These are phyloP conservation scores for Hevea brasiliensis DNA, from an alignment of 345 rosid genomes.

Conservation along the genomic window DNA sequence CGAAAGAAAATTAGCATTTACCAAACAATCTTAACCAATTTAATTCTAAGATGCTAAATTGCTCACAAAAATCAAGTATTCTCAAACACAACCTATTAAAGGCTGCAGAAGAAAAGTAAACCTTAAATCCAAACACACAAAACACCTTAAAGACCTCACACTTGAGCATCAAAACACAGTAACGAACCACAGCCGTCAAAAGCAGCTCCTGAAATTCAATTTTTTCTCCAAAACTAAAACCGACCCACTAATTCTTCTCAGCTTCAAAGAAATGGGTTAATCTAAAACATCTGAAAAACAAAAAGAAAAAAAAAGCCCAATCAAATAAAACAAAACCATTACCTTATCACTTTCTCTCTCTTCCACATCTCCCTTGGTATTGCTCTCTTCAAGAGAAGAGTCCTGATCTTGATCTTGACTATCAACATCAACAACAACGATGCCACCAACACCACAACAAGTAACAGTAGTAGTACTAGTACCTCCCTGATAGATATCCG, in stretches of 20 bases:
- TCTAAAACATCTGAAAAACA: background rate
- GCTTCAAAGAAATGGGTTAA: conserved; percentile 25
- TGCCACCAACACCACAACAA: background rate
- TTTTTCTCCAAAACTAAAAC: conserved; percentile 20
- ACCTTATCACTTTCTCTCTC: conserved; percentile 43
- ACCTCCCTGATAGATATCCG: conserved; percentile 38
- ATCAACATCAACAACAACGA: conserved; percentile 24
- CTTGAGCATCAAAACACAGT: background rate
- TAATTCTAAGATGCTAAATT: background rate
- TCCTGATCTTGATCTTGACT: conserved; percentile 41
- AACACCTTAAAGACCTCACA: background rate
- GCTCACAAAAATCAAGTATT: background rate
- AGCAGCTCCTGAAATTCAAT: background rate
- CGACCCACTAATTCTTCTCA: conserved; percentile 28
- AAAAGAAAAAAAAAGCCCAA: background rate
- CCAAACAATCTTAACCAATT: background rate
- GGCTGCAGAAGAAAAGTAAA: too few relatives aligned
- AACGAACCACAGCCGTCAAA: conserved; percentile 1
- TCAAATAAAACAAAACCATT: conserved; percentile 4
- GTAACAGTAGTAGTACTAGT: background rate
- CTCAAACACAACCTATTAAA: background rate
- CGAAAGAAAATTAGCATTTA: background rate
- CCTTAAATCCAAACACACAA: too few relatives aligned
- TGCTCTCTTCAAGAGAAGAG: conserved; percentile 30
- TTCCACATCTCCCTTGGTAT: conserved; percentile 28